phyloP scores from a whole-genome alignment of 1,284 basidiomycete genomes.

The Melampsora occidentalis region DNA sequence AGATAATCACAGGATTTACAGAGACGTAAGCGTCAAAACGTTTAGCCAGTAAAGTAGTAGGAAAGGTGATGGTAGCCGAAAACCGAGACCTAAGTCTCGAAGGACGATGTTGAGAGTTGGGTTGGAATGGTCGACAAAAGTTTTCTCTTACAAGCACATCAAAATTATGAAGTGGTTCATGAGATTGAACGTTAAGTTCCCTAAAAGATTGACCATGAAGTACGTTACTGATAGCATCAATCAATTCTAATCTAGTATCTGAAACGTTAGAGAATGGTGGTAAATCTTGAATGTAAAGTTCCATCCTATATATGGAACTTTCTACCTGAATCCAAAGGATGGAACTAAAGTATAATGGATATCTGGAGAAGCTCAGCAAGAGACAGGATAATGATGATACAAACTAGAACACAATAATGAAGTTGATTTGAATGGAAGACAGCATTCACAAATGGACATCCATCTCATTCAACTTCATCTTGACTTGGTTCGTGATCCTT shows the following conservation, averaged over 20 bases:
- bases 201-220: background rate
- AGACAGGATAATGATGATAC: too few relatives aligned
- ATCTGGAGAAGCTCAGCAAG: too few relatives aligned
- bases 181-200: background rate
- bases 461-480: too few relatives aligned
- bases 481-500: too few relatives aligned
- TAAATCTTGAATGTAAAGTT: background rate
- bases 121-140: background rate
- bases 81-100: background rate
- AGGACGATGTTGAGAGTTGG: background rate
- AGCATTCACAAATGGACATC: too few relatives aligned
- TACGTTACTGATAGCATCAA: background rate
- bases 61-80: background rate
- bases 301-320: background rate
- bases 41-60: constrained; percentile 8
- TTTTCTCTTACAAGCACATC: background rate
- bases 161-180: constrained; percentile 6
- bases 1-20: background rate
- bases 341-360: too few relatives aligned
- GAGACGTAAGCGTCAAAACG: background rate
- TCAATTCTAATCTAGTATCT: constrained; percentile 12
- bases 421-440: too few relatives aligned
- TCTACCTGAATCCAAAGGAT: too few relatives aligned
- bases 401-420: too few relatives aligned
- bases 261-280: background rate